These are phyloP conservation scores for Tuber aestivum DNA, from an alignment of 495 filamentous ascomycete genomes.

Conservation along the genomic window DNA sequence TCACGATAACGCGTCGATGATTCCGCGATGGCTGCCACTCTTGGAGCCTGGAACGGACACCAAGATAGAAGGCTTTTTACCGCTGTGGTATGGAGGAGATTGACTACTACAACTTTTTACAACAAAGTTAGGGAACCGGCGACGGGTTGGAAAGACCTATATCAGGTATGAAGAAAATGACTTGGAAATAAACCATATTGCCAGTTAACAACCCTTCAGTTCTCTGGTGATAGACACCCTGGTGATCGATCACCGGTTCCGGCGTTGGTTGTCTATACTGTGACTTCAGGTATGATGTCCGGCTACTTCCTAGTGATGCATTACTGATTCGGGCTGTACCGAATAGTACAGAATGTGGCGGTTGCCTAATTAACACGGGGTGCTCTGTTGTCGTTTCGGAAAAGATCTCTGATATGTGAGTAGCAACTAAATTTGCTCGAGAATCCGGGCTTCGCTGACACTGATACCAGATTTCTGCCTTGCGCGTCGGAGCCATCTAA, in stretches of 20 bases:
- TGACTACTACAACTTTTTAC: background rate
- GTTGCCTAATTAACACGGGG: background rate
- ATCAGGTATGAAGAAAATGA: background rate
- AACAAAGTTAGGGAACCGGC: background rate
- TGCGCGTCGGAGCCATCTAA: background rate
- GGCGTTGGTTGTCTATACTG: background rate
- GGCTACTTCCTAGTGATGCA: background rate
- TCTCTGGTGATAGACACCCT: conserved; percentile 1
- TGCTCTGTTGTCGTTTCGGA: background rate
- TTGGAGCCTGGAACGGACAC: background rate
- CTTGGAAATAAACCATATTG: background rate
- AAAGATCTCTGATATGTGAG: background rate
- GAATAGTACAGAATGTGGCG: background rate
- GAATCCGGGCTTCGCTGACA: background rate
- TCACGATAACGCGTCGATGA: background rate
- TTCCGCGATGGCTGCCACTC: background rate
- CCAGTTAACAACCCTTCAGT: background rate
- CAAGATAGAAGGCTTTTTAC: background rate
- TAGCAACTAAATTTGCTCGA: background rate
- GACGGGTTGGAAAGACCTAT: conserved; percentile 1
- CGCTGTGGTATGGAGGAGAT: background rate
- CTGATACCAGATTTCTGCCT: background rate
- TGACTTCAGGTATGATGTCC: background rate
- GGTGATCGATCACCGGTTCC: background rate
- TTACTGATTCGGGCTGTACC: background rate